Conservation (phyloP, 352 stramenopile species). For the Phytopythium oedochilum region DNA sequence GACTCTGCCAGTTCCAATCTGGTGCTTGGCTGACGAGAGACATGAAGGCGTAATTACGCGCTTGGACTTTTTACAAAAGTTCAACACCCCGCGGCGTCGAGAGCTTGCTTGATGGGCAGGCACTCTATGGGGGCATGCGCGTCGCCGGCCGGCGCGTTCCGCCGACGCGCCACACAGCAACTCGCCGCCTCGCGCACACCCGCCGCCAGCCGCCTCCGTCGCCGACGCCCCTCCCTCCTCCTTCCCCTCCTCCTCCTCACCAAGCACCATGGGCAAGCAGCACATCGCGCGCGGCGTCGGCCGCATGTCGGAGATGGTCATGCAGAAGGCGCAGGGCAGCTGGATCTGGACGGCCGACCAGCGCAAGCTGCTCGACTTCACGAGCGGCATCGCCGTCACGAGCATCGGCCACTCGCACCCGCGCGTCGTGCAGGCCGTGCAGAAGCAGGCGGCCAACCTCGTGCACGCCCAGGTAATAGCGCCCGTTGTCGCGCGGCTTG, state of each 20-base stretch:
- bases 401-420: conserved; percentile 93
- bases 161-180: conserved; percentile 17
- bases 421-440: conserved; percentile 84
- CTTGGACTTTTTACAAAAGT: conserved; percentile 14
- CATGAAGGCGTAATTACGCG: conserved; percentile 16
- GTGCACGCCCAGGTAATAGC: conserved; percentile 74
- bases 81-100: too few species aligned
- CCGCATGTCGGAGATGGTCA: conserved; percentile 83
- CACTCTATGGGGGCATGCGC: too few species aligned
- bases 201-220: background rate
- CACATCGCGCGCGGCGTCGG: conserved; percentile 71
- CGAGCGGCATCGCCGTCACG: conserved; percentile 90
- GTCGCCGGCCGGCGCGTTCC: too few species aligned
- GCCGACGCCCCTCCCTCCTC: background rate
- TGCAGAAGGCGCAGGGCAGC: conserved; percentile 78
- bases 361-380: conserved; percentile 91
- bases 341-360: conserved; percentile 84
- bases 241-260: too few species aligned
- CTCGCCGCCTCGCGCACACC: conserved; percentile 17
- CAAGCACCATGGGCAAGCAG: conserved; percentile 52
- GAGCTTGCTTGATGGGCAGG: too few species aligned
- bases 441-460: conserved; percentile 86
- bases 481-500: too few species aligned
- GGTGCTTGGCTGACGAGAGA: conserved; percentile 2
- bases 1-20: background rate